Evolutionary conservation across 306 rosid genomes (phyloP).

Genomic region (Vachellia collinsii): DNA sequence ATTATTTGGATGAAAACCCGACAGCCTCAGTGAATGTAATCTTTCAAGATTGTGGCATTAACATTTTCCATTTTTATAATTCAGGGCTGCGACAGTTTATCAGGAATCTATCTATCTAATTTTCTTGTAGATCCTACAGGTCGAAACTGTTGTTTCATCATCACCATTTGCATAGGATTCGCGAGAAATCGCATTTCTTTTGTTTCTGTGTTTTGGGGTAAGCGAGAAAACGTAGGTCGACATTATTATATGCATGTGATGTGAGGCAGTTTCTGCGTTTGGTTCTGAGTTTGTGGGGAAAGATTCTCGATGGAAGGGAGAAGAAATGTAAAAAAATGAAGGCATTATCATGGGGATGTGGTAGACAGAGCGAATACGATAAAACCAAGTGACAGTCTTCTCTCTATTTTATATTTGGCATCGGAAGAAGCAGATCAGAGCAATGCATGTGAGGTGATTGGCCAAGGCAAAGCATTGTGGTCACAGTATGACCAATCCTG

Average conservation of each 20-base stretch:
- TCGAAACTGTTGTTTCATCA: constrained; percentile 17
- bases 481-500: constrained; percentile 54
- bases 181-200: constrained; percentile 25
- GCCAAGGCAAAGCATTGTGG: constrained; percentile 46
- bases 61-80: constrained; percentile 37
- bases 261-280: constrained; percentile 26
- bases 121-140: constrained; percentile 35
- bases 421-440: constrained; percentile 44
- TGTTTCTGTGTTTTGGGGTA: neutral
- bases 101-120: constrained; percentile 53
- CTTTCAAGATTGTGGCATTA: constrained; percentile 44
- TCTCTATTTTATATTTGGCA: constrained; percentile 36
- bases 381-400: constrained; percentile 34
- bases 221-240: constrained; percentile 4
- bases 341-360: constrained; percentile 62
- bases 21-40: constrained; percentile 47
- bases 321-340: constrained; percentile 34
- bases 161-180: constrained; percentile 42
- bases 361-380: constrained; percentile 38
- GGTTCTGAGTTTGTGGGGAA: constrained; percentile 35
- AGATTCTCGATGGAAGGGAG: constrained; percentile 44
- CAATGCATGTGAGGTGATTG: constrained; percentile 63
- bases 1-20: constrained; percentile 28
- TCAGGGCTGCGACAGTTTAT: constrained; percentile 43
- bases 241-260: constrained; percentile 29